Evolutionary conservation across 2,329 filamentous ascomycete genomes (phyloP).

Genomic region (Fusarium albidum): DNA sequence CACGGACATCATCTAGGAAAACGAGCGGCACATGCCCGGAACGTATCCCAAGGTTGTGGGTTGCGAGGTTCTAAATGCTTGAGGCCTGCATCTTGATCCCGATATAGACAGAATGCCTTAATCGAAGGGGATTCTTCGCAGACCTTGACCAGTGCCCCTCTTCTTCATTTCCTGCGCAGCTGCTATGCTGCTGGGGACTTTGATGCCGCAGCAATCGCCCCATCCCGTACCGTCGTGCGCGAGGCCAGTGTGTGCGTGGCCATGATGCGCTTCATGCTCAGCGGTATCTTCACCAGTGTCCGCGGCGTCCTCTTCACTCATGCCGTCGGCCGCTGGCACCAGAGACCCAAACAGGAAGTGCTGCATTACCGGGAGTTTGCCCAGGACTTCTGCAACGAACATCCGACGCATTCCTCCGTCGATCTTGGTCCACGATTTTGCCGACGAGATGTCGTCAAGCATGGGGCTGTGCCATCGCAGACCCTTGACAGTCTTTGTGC

Average conservation of each 20-base stretch:
- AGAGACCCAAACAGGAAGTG: slow-evolving; percentile 94
- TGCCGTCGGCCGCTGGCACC: slow-evolving; percentile 80
- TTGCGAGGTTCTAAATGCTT: slow-evolving; percentile 5
- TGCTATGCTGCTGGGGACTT: slow-evolving; percentile 92
- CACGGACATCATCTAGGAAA: background rate
- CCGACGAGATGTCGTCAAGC: slow-evolving; percentile 95
- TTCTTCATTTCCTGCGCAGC: slow-evolving; percentile 91
- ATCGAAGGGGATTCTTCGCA: slow-evolving; percentile 85
- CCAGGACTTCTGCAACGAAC: slow-evolving; percentile 92
- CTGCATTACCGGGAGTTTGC: slow-evolving; percentile 97
- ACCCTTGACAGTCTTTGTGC: slow-evolving; percentile 94
- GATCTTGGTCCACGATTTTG: slow-evolving; percentile 90
- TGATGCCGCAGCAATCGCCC: slow-evolving; percentile 98
- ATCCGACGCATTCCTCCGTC: slow-evolving; percentile 96
- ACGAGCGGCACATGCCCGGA: slow-evolving; percentile 1
- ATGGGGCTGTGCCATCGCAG: slow-evolving; percentile 97
- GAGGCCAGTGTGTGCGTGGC: slow-evolving; percentile 67
- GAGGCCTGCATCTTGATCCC: background rate
- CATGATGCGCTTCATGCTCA: slow-evolving; percentile 66
- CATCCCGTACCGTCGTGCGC: slow-evolving; percentile 74
- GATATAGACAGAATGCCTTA: slow-evolving; percentile 49
- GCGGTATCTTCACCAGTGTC: slow-evolving; percentile 53
- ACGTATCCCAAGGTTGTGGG: background rate
- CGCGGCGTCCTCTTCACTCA: slow-evolving; percentile 73
- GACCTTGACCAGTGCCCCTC: slow-evolving; percentile 62